Conservation (phyloP, 192 early-diverging fungal species). For the Coemansia interrupta region DNA sequence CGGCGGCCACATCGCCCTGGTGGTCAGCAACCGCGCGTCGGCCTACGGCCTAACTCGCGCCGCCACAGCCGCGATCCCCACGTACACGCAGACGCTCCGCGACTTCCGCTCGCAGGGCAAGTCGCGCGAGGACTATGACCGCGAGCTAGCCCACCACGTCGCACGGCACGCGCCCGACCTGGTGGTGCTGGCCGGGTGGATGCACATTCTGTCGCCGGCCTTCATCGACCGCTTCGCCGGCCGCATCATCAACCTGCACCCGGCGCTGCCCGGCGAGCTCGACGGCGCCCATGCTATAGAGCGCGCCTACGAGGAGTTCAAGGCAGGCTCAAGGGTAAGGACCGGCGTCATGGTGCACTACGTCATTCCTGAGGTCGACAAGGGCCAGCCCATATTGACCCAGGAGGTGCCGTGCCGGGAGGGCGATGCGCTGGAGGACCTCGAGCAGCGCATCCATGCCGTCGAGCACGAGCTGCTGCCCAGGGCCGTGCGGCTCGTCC, state of each 20-base stretch:
- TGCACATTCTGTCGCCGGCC: constrained; percentile 91
- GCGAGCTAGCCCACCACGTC: constrained; percentile 66
- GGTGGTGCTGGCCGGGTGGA: constrained; percentile 93
- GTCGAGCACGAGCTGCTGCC: constrained; percentile 88
- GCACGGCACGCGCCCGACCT: constrained; percentile 67
- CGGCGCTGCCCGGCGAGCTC: constrained; percentile 92
- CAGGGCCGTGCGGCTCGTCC: constrained; percentile 57
- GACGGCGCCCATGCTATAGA: constrained; percentile 97
- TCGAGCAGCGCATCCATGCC: constrained; percentile 87
- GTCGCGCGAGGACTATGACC: constrained; percentile 84
- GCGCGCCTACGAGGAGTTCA: constrained; percentile 84
- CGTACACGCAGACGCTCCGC: constrained; percentile 76
- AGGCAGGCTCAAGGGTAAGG: constrained; percentile 65
- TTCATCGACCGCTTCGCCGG: constrained; percentile 73
- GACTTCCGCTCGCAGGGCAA: constrained; percentile 77
- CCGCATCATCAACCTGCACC: constrained; percentile 92
- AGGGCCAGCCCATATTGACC: constrained; percentile 82
- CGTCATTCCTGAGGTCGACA: constrained; percentile 93
- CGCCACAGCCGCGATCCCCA: constrained; percentile 74
- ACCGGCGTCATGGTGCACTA: constrained; percentile 92
- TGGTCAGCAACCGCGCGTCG: constrained; percentile 81
- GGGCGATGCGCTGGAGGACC: constrained; percentile 70
- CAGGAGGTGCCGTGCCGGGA: constrained; percentile 73
- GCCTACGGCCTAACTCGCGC: constrained; percentile 94
- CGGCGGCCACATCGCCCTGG: constrained; percentile 69